A percentile compares a stretch with the other conserved stretches of the same genome.
Evolutionary conservation across 345 rosid genomes (phyloP).

Genomic region (Bruguiera gymnorhiza): DNA sequence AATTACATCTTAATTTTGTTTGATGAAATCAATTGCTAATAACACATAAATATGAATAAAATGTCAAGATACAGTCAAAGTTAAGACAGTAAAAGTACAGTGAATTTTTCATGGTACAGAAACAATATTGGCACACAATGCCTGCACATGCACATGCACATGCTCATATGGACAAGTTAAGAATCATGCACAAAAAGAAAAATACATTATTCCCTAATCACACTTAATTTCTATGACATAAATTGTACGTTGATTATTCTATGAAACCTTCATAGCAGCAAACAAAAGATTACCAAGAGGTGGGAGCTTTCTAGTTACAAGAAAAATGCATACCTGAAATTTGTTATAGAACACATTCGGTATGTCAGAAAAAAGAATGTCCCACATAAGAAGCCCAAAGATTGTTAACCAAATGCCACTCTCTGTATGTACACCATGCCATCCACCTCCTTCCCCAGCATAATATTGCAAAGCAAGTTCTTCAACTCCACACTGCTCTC

Average conservation of each 20-base stretch:
- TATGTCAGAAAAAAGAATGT: slow-evolving; percentile 60
- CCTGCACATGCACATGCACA: too few species aligned
- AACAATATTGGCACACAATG: too few species aligned
- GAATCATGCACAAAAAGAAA: too few species aligned
- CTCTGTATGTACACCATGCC: slow-evolving; percentile 85
- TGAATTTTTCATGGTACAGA: too few species aligned
- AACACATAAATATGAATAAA: too few species aligned
- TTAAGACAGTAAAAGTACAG: too few species aligned
- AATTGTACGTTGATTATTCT: neutral
- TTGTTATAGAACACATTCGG: slow-evolving; percentile 72
- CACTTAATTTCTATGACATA: too few species aligned
- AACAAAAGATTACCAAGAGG: neutral
- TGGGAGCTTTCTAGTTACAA: neutral
- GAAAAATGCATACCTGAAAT: slow-evolving; percentile 58
- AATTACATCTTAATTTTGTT: too few species aligned
- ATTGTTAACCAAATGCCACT: slow-evolving; percentile 92
- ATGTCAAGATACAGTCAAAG: too few species aligned
- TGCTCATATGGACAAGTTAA: too few species aligned
- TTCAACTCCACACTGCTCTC: slow-evolving; percentile 90
- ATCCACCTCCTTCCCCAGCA: slow-evolving; percentile 79
- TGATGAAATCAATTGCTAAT: too few species aligned
- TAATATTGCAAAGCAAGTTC: slow-evolving; percentile 89
- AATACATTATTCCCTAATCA: too few species aligned
- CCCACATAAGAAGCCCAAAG: slow-evolving; percentile 93
- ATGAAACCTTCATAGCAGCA: neutral